Percentiles rank a stretch among this genome's conserved stretches.
These are phyloP conservation scores for Phyllachora maydis DNA, from an alignment of 2,329 filamentous ascomycete species.

Conservation along the genomic window DNA sequence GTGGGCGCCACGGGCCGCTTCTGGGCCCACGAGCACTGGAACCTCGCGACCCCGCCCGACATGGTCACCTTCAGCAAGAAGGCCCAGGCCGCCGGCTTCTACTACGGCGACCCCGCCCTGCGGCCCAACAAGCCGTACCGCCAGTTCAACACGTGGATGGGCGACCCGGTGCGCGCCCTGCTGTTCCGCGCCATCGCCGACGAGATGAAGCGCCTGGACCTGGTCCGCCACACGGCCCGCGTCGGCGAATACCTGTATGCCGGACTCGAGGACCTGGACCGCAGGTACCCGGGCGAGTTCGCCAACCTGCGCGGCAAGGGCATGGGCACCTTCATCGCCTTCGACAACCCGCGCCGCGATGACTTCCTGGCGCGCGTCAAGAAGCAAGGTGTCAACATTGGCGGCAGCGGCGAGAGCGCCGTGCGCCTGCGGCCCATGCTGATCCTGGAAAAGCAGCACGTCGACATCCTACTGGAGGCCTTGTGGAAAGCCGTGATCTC, in stretches of 20 bases:
- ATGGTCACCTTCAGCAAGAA: constrained; percentile 95
- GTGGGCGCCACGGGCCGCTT: constrained; percentile 85
- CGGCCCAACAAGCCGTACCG: constrained; percentile 85
- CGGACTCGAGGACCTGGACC: constrained; percentile 44
- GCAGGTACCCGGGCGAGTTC: constrained; percentile 58
- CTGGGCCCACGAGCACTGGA: constrained; percentile 96
- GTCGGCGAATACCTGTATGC: constrained; percentile 63
- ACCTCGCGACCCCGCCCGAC: constrained; percentile 58
- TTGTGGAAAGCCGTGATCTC: constrained; percentile 47
- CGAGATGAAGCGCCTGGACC: constrained; percentile 54
- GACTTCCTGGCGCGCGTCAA: constrained; percentile 64
- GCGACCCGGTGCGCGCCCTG: constrained; percentile 66
- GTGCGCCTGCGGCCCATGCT: constrained; percentile 78
- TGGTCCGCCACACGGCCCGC: constrained; percentile 60
- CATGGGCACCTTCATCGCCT: constrained; percentile 83
- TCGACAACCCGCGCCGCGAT: constrained; percentile 65
- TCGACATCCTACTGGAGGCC: constrained; percentile 60
- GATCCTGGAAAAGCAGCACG: constrained; percentile 81
- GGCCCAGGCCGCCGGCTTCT: constrained; percentile 84
- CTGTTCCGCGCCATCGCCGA: constrained; percentile 73
- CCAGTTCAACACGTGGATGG: constrained; percentile 98
- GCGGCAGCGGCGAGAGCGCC: constrained; percentile 55
- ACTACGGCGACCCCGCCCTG: constrained; percentile 62
- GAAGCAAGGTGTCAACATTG: constrained; percentile 67
- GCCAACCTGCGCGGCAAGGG: constrained; percentile 71